Evolutionary conservation across 805 yeast species (phyloP).

Genomic region (Tetrapisispora taiwanensis): DNA sequence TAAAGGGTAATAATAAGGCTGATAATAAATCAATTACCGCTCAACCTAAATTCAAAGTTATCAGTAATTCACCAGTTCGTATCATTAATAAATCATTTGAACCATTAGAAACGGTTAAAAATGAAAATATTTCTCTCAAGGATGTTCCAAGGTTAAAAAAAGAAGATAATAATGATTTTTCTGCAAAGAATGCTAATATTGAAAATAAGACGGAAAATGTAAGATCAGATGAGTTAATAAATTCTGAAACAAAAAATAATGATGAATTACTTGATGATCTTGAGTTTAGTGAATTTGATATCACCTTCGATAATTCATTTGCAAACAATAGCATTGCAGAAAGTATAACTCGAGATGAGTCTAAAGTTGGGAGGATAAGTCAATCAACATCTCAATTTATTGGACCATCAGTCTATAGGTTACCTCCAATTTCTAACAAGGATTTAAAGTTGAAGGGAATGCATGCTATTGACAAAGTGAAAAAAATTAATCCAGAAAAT

Average conservation of each 20-base stretch:
- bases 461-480: too few relatives aligned
- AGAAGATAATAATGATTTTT: too few relatives aligned
- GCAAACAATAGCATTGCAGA: neutral
- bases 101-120: neutral
- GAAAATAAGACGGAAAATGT: too few relatives aligned
- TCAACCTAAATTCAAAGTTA: conserved; percentile 12
- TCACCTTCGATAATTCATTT: conserved; percentile 21
- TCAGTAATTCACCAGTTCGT: conserved; percentile 16
- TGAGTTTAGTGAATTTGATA: conserved; percentile 26
- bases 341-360: neutral
- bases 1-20: neutral
- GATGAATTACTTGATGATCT: conserved; percentile 15
- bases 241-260: too few relatives aligned
- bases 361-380: neutral
- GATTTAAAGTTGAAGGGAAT: neutral
- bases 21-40: neutral
- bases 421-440: neutral
- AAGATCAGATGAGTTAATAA: too few relatives aligned
- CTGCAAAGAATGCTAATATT: neutral
- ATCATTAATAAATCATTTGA: conserved; percentile 5
- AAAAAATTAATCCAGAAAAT: neutral
- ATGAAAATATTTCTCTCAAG: neutral
- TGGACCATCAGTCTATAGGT: conserved; percentile 1
- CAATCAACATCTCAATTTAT: neutral
- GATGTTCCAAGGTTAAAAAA: neutral